Evolutionary conservation across 2,329 filamentous ascomycete genomes (phyloP), one percentile per base, ranked within the genome.

Genomic region (Phoma herbarum): DNA sequence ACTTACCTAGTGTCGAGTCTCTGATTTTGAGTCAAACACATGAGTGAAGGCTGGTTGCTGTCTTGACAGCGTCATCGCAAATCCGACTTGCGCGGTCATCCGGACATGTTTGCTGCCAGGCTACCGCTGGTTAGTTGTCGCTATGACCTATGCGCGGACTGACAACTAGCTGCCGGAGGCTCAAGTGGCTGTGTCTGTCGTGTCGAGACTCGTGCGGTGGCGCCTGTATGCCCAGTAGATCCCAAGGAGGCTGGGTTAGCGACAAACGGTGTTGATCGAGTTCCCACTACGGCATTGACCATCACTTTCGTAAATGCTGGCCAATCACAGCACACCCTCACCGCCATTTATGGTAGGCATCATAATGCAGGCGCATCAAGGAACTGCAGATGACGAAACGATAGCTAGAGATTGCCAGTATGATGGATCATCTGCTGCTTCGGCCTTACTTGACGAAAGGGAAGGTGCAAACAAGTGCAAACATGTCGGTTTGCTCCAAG

Each of bases 311-410:
- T 26, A 55, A 57, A 57, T 60, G 51, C 50, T 48, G 62, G 43
- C 74, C 73, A 77, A 77, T 75, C 51, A 68, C 52, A 62, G 53
- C 28, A 26, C 50, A 66, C 62, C 59, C 66, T 64, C 75, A 77
- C 75, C 75, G 75, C 75, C 63, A 70, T 68, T 75, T 73, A 62
- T 56, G 50, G 60, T 64, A 54, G 63, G 63, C 37, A 48, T 55
- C 25, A 51, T 62, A 61, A 69, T 67, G 69, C 68, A 70, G 71
- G 72, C 65, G 55, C 53, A 66, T 59, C 59, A 61, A 62, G 52
- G 57, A 57, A 52, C 61, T 58, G 61, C 63, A 62, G 60, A 69
- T 71, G 68, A 70, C 69, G 70, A 50, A 52, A 61, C 57, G 25
- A 61, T 60, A 58, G 60, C 54, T 55, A 31, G 29, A 35, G 31